Evolutionary conservation across 805 yeast genomes (phyloP).

Genomic region (Suhomyces vadensis): DNA sequence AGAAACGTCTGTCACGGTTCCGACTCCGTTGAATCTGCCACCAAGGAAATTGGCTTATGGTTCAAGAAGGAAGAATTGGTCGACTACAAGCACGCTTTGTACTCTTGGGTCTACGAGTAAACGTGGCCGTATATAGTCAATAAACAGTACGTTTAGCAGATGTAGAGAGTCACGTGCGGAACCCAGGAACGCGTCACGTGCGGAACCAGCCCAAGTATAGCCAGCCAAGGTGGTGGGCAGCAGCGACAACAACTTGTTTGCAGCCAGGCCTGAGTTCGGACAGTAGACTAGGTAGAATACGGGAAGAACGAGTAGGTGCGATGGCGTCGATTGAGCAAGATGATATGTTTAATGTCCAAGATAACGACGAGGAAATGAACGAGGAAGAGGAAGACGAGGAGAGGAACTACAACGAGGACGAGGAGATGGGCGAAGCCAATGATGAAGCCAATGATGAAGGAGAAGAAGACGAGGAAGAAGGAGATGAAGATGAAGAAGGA

Average conservation of each 20-base stretch:
- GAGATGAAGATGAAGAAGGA: constrained; percentile 17
- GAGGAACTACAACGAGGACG: constrained; percentile 16
- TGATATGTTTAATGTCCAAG: constrained; percentile 24
- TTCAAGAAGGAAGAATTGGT: constrained; percentile 96
- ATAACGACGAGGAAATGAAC: constrained; percentile 18
- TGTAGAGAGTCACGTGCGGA: not conserved
- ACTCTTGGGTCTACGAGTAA: constrained; percentile 94
- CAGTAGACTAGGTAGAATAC: no score
- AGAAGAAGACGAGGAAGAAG: constrained; percentile 13
- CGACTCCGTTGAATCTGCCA: constrained; percentile 97
- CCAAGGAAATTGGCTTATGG: constrained; percentile 96
- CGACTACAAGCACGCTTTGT: constrained; percentile 83
- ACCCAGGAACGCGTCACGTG: no score
- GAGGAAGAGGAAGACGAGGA: constrained; percentile 17
- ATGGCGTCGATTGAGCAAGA: constrained; percentile 19
- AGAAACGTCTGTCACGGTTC: constrained; percentile 99
- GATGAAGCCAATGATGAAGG: constrained; percentile 26
- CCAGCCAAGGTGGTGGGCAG: no score
- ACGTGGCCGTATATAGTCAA: constrained; percentile 6
- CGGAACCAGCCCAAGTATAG: no score
- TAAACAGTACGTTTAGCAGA: not conserved
- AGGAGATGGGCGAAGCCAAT: constrained; percentile 23
- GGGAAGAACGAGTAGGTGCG: not conserved
- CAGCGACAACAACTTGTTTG: not conserved
- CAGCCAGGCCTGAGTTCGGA: not conserved